phyloP scores from a whole-genome alignment of 1,284 basidiomycete species.

The Malassezia psittaci region DNA sequence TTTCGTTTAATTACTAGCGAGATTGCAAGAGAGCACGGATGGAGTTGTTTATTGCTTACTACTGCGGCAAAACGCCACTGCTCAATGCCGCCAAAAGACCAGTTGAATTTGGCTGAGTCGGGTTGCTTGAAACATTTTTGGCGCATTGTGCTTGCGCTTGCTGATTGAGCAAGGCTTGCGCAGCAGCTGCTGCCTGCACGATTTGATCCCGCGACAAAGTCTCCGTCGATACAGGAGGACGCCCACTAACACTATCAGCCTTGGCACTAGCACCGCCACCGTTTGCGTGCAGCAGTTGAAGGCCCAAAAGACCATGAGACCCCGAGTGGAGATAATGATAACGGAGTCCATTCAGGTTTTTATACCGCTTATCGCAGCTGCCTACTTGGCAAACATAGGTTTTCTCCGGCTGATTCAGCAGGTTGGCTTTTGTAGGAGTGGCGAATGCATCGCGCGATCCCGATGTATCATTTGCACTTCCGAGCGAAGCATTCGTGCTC shows the following conservation, averaged over 20 bases:
- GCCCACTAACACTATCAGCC: conserved; percentile 36
- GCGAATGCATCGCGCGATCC: not conserved
- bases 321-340: conserved; percentile 97
- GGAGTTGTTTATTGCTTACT: no score
- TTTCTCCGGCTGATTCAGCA: conserved; percentile 14
- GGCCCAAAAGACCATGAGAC: conserved; percentile 58
- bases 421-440: not conserved
- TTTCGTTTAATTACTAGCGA: no score
- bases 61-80: not conserved
- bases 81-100: conserved; percentile 5
- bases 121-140: conserved; percentile 14
- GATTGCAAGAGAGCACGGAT: no score
- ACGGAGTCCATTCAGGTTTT: conserved; percentile 59
- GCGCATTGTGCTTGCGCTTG: conserved; percentile 30
- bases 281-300: conserved; percentile 39
- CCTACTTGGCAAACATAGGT: conserved; percentile 47
- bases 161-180: conserved; percentile 32
- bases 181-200: conserved; percentile 40
- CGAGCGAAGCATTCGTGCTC: not conserved
- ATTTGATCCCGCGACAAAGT: conserved; percentile 40
- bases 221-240: conserved; percentile 39
- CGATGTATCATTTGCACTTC: not conserved
- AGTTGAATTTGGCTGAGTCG: not conserved
- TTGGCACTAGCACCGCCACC: conserved; percentile 43
- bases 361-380: conserved; percentile 76